phyloP scores from a whole-genome alignment of 495 filamentous ascomycete genomes.

The Aspergillus asperescens region DNA sequence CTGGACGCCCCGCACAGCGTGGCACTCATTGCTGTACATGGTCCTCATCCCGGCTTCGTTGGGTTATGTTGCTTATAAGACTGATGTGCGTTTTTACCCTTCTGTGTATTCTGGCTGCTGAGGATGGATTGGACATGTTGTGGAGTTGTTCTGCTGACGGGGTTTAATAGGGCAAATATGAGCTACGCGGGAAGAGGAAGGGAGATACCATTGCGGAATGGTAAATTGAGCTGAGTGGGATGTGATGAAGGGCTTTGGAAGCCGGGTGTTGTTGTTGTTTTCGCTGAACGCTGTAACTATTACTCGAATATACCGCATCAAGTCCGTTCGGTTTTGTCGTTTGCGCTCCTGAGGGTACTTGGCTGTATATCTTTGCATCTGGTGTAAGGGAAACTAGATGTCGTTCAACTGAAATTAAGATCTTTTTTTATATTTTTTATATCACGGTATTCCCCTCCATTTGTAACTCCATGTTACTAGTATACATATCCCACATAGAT shows the following conservation, averaged over 20 bases:
- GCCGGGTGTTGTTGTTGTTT: constrained; percentile 1
- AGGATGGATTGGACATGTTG: constrained; percentile 7
- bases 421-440: neutral
- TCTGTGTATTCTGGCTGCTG: neutral
- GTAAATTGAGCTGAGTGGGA: constrained; percentile 28
- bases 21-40: constrained; percentile 69
- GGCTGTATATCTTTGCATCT: neutral
- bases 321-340: neutral
- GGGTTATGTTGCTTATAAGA: constrained; percentile 64
- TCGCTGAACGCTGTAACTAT: constrained; percentile 34
- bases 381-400: neutral
- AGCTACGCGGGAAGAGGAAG: constrained; percentile 79
- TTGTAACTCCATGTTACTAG: constrained; percentile 15
- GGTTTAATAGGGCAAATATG: constrained; percentile 67
- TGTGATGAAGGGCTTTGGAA: neutral
- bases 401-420: no score
- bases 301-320: constrained; percentile 38
- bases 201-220: constrained; percentile 76
- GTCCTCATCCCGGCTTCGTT: constrained; percentile 62
- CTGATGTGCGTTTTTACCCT: constrained; percentile 62
- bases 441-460: constrained; percentile 16
- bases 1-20: constrained; percentile 78
- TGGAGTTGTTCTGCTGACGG: neutral
- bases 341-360: no score
- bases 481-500: constrained; percentile 2